phyloP scores from a whole-genome alignment of 257 asterid species.

The Apocynum venetum region DNA sequence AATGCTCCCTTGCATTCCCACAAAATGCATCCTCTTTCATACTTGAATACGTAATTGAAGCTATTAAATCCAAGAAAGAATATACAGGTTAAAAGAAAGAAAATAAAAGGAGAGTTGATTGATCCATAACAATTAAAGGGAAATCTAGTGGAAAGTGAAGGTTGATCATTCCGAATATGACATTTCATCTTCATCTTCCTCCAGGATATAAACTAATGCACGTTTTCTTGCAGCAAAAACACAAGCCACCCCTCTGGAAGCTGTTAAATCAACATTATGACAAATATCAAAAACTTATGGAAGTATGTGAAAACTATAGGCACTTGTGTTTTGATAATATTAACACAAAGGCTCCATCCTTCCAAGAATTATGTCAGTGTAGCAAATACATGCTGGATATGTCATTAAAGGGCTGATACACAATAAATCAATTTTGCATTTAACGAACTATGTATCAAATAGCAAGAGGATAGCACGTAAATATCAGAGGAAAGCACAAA shows the following conservation, averaged over 20 bases:
- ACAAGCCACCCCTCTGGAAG: constrained; percentile 93
- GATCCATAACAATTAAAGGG: background rate
- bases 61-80: background rate
- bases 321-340: background rate
- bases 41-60: background rate
- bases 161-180: constrained; percentile 52
- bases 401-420: no score
- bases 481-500: no score
- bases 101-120: background rate
- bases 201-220: constrained; percentile 85
- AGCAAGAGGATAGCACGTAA: no score
- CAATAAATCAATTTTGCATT: no score
- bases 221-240: constrained; percentile 80
- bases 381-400: background rate
- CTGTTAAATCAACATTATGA: constrained; percentile 37
- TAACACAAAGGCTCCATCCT: background rate
- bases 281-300: background rate
- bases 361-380: background rate
- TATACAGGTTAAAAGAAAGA: background rate
- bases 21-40: background rate
- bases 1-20: background rate
- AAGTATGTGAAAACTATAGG: background rate
- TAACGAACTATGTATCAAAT: no score
- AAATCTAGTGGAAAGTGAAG: background rate
- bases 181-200: constrained; percentile 90